Base-by-base conservation (phyloP, 306 rosid species). In the Hippophae gyantsensis region DNA sequence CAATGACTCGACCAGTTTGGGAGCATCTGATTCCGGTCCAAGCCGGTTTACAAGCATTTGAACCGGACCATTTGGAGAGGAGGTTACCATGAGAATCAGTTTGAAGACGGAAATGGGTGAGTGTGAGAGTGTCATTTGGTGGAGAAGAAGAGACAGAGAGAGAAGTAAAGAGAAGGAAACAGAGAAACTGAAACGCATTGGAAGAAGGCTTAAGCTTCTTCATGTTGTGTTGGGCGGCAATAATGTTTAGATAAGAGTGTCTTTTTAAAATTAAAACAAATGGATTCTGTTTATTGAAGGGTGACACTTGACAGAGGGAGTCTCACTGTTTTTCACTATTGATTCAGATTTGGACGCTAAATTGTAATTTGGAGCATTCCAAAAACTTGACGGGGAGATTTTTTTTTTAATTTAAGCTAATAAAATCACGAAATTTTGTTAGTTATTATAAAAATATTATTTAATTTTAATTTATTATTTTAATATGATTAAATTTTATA, bases 11-110 rank as follows among this genome's bases (percentile, higher is more conserved):
- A 1, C 48, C 25, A 50, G 74, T 57, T 1, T 9, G 12, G 7
- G 54, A 26, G 70, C 78, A 74, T 6, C 66, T 18, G 66, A 74
- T 70, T 10, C 78, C 78, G 18, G 63, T 61, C 78, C 74, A 74
- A 3, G 62, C 14, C 3, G 50, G 32, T 48, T 66, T 64, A 38
- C 77, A 72, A 6, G 64, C 72, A 47, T 50, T 60, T 13, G 76
- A 43, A 27, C 64, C 61, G n/a, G 51, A 5, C 44, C 42, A 8
- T 72, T 72, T 66, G 38, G 69, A 61, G 45, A 64, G 58, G 26
- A 72, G 77, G 50, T 52, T 55, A 50, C 56, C 43, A 69, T 52
- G 40, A 13, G 26, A 43, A 61, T 66, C 68, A 0, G 63, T 27
- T 5, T 43, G 18, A 62, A 56, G 49, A n/a, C 44, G 66, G 60